Percentiles rank a stretch among this genome's conserved stretches.
Evolutionary conservation across 2,329 filamentous ascomycete genomes (phyloP).

Genomic region (Beauveria bassiana): DNA sequence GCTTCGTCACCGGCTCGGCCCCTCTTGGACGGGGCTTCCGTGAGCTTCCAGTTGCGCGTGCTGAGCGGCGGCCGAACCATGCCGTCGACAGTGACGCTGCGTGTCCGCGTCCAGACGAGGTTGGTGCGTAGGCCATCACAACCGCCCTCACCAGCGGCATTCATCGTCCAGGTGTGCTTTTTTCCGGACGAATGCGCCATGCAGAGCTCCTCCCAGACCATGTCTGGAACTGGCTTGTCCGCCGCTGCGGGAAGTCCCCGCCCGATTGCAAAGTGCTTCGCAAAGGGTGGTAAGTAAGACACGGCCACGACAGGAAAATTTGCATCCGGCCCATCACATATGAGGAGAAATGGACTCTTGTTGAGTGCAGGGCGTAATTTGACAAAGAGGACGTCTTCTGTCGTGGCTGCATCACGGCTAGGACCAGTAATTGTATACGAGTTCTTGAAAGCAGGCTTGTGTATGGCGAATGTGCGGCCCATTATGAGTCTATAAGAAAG

Average conservation of each 20-base stretch:
- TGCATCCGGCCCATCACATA: slow-evolving; percentile 1
- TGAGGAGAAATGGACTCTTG: not conserved
- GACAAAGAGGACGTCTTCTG: not conserved
- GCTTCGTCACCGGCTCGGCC: not conserved
- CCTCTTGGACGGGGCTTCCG: not conserved
- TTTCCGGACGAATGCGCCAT: slow-evolving; percentile 6
- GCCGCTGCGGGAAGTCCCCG: not conserved
- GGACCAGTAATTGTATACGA: slow-evolving; percentile 2
- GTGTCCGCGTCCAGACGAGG: slow-evolving; percentile 13
- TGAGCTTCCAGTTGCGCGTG: slow-evolving; percentile 14
- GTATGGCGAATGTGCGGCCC: slow-evolving; percentile 2
- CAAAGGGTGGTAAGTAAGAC: slow-evolving; percentile 8
- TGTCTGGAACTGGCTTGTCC: not conserved
- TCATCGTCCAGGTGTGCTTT: slow-evolving; percentile 10
- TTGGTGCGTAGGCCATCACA: not conserved
- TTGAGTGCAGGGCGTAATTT: not conserved
- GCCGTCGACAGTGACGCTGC: slow-evolving; percentile 12
- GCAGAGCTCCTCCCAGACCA: slow-evolving; percentile 6
- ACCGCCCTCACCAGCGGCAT: not conserved
- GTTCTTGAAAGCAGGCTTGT: slow-evolving; percentile 1
- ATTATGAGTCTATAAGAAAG: not conserved
- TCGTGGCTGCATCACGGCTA: not conserved
- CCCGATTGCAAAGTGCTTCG: not conserved
- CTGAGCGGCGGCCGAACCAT: slow-evolving; percentile 10
- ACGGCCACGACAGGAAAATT: not conserved